These are phyloP conservation scores for Penicillium maclennaniae DNA, from an alignment of 495 filamentous ascomycete genomes.

Conservation along the genomic window DNA sequence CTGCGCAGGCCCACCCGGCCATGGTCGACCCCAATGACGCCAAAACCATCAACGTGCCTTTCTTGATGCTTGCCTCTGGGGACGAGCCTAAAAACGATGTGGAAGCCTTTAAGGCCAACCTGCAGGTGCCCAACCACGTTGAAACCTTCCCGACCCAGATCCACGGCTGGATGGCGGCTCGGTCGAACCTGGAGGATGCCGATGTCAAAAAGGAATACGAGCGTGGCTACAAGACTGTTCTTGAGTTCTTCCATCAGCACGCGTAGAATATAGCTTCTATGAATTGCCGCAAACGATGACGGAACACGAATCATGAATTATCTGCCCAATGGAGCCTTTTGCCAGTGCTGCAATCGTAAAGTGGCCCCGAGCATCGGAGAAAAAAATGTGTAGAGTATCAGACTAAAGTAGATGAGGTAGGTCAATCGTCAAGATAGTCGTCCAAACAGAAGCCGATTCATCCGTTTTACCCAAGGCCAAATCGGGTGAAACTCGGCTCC, in stretches of 20 bases:
- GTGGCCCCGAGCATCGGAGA: not conserved
- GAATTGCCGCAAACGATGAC: not conserved
- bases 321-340: not conserved
- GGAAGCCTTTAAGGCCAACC: conserved; percentile 61
- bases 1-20: conserved; percentile 74
- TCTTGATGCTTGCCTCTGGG: conserved; percentile 62
- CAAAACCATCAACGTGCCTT: conserved; percentile 57
- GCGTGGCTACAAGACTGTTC: conserved; percentile 68
- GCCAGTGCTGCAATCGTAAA: not conserved
- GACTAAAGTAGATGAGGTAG: too few species aligned
- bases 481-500: conserved; percentile 12
- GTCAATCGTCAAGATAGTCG: too few species aligned
- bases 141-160: conserved; percentile 80
- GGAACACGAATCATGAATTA: not conserved
- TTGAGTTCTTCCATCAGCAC: conserved; percentile 74
- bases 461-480: not conserved
- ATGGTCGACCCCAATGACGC: conserved; percentile 80
- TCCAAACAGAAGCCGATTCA: not conserved
- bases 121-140: conserved; percentile 66
- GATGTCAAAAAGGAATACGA: conserved; percentile 72
- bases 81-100: conserved; percentile 67
- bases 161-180: conserved; percentile 90
- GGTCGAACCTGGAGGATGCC: conserved; percentile 61
- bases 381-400: too few species aligned
- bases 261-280: conserved; percentile 40